These are phyloP conservation scores for Inosperma sp. DNA, from an alignment of 768 basidiomycete species.

Conservation along the genomic window DNA sequence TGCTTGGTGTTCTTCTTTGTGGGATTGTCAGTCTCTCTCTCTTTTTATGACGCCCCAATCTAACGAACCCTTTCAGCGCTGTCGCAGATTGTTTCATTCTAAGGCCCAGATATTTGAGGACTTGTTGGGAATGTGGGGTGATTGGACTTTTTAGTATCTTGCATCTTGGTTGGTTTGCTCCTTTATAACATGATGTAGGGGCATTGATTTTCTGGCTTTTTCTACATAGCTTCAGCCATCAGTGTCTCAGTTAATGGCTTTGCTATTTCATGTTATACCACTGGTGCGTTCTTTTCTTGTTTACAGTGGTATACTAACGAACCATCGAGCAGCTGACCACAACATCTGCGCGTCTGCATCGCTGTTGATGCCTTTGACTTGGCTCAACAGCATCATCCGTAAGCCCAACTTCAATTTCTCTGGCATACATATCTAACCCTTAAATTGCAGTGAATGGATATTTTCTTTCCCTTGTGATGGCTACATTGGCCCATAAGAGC, in stretches of 20 bases:
- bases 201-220: too few species aligned
- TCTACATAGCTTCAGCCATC: constrained; percentile 44
- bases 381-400: constrained; percentile 48
- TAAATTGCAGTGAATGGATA: constrained; percentile 38
- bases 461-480: constrained; percentile 48
- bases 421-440: not conserved
- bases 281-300: constrained; percentile 27
- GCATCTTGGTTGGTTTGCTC: constrained; percentile 43
- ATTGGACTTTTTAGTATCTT: constrained; percentile 43
- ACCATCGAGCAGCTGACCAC: constrained; percentile 32
- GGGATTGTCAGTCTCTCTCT: constrained; percentile 28
- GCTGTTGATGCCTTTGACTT: constrained; percentile 43
- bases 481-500: constrained; percentile 41
- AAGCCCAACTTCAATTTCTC: constrained; percentile 18
- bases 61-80: constrained; percentile 24
- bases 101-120: constrained; percentile 36
- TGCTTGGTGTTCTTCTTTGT: constrained; percentile 34
- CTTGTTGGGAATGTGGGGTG: constrained; percentile 56
- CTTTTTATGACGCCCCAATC: not conserved
- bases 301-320: not conserved
- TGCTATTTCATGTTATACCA: constrained; percentile 20
- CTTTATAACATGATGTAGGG: too few species aligned
- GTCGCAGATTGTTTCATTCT: constrained; percentile 35
- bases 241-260: constrained; percentile 43
- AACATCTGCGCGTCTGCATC: constrained; percentile 44